phyloP scores from a whole-genome alignment of 164 flowering plant species.

The Aristolochia fimbriata region DNA sequence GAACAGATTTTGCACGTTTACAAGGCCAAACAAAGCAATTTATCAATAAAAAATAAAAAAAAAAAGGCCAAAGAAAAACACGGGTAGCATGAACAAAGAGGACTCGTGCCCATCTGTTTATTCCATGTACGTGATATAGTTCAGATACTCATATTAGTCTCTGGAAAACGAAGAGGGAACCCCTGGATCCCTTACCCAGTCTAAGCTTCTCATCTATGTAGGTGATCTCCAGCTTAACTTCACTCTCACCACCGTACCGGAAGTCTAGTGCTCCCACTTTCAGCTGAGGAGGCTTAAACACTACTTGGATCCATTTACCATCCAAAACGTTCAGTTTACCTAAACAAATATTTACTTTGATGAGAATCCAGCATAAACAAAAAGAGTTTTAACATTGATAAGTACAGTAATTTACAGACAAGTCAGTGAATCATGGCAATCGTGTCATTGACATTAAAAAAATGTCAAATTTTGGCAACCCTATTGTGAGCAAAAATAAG shows the following conservation, averaged over 20 bases:
- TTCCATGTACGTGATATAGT: background rate
- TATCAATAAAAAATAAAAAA: too few relatives aligned
- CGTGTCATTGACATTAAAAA: background rate
- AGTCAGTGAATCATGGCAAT: background rate
- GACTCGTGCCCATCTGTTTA: too few relatives aligned
- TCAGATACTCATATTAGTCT: constrained; percentile 26
- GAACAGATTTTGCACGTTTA: too few relatives aligned
- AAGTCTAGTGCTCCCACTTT: constrained; percentile 69
- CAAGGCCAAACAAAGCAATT: too few relatives aligned
- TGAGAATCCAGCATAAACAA: background rate
- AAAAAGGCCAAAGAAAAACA: too few relatives aligned
- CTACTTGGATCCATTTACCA: constrained; percentile 79
- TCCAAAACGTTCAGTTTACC: constrained; percentile 55
- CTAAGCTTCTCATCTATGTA: constrained; percentile 84
- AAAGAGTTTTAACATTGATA: background rate
- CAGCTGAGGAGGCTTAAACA: constrained; percentile 85
- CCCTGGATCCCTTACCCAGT: constrained; percentile 79
- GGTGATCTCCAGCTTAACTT: constrained; percentile 80
- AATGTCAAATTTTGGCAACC: too few relatives aligned
- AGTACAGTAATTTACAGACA: background rate
- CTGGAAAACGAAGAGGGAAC: constrained; percentile 79
- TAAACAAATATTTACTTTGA: background rate
- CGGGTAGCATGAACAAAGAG: too few relatives aligned
- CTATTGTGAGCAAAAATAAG: too few relatives aligned
- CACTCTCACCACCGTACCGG: constrained; percentile 73